Percentiles rank a stretch among this genome's conserved stretches.
phyloP scores from a whole-genome alignment of 148 eudicot species.

The Vaccinium darrowii region DNA sequence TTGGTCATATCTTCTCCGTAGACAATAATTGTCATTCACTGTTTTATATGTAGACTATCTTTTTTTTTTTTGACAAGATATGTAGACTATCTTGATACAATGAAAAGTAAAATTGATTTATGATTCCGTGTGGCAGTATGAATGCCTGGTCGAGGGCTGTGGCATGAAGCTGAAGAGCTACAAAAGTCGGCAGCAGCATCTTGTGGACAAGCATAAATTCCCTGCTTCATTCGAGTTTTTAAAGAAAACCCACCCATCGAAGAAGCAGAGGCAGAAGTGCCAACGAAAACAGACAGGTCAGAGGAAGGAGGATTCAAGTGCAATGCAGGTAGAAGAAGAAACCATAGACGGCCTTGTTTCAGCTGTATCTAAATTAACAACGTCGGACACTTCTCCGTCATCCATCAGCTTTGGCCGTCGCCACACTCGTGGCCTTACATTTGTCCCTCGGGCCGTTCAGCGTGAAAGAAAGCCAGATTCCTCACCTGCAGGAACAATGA shows the following conservation, averaged over 20 bases:
- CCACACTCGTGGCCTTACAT: constrained; percentile 63
- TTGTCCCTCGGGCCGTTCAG: constrained; percentile 78
- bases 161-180: constrained; percentile 77
- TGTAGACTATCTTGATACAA: not conserved
- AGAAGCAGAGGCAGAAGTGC: constrained; percentile 77
- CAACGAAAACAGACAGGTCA: constrained; percentile 39
- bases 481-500: constrained; percentile 20
- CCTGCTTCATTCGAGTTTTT: constrained; percentile 81
- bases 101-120: not conserved
- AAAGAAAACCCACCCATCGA: constrained; percentile 75
- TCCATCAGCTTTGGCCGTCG: constrained; percentile 87
- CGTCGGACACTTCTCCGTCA: constrained; percentile 64
- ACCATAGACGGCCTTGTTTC: constrained; percentile 65
- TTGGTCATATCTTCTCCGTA: not conserved
- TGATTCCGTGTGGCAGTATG: constrained; percentile 48
- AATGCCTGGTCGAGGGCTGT: constrained; percentile 92
- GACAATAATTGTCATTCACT: not conserved
- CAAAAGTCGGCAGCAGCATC: constrained; percentile 87
- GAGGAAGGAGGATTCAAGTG: constrained; percentile 41
- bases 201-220: constrained; percentile 87
- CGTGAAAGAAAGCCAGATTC: constrained; percentile 39
- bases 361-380: constrained; percentile 69
- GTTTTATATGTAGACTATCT: not conserved
- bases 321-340: constrained; percentile 75
- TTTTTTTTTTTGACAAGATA: too few relatives aligned